Conservation (phyloP, 352 stramenopile species). For the Phytophthora pseudosyringae region DNA sequence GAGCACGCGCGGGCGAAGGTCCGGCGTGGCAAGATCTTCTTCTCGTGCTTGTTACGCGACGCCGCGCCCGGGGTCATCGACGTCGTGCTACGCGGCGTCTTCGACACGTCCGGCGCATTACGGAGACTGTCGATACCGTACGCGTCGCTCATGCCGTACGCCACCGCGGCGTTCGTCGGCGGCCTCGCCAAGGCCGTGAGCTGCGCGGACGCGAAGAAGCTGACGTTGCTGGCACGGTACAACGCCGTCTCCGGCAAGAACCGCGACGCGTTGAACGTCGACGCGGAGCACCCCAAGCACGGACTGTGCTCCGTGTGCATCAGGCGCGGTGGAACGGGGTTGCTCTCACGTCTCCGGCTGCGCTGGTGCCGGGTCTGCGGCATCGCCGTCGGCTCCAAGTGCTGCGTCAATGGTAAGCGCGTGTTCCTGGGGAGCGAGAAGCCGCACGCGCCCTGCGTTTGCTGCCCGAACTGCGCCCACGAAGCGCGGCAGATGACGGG, state of each 20-base stretch:
- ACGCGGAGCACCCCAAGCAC: slow-evolving; percentile 22
- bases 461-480: slow-evolving; percentile 38
- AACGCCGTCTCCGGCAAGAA: slow-evolving; percentile 28
- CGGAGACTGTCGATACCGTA: slow-evolving; percentile 33
- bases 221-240: slow-evolving; percentile 40
- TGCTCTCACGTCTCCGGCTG: slow-evolving; percentile 25
- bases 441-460: slow-evolving; percentile 20
- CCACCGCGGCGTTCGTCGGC: slow-evolving; percentile 37
- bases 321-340: slow-evolving; percentile 17
- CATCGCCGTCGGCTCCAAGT: slow-evolving; percentile 45
- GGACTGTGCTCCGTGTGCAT: slow-evolving; percentile 35
- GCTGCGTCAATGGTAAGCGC: slow-evolving; percentile 48
- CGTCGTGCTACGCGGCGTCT: slow-evolving; percentile 37
- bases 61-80: slow-evolving; percentile 35
- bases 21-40: slow-evolving; percentile 33
- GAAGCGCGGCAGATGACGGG: slow-evolving; percentile 39
- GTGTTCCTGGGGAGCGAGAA: slow-evolving; percentile 39
- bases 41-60: slow-evolving; percentile 44
- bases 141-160: slow-evolving; percentile 28
- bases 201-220: slow-evolving; percentile 50
- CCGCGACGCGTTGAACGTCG: slow-evolving; percentile 25
- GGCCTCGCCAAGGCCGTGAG: slow-evolving; percentile 31
- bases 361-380: slow-evolving; percentile 46
- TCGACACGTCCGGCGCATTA: slow-evolving; percentile 38
- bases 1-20: slow-evolving; percentile 24